Evolutionary conservation across 352 stramenopile species (phyloP).

Genomic region (Pythium insidiosum): DNA sequence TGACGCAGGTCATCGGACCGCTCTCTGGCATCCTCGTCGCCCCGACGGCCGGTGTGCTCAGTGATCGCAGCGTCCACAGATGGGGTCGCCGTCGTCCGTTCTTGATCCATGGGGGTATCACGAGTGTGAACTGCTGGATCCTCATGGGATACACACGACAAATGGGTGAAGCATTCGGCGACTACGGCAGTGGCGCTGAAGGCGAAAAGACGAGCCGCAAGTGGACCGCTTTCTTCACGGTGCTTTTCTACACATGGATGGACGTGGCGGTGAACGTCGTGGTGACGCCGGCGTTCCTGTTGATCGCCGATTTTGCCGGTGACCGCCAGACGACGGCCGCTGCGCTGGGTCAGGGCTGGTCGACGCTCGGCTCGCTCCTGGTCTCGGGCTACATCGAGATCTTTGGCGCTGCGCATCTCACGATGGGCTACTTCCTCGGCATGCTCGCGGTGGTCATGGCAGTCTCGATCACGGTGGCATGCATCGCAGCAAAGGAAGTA

Average conservation of each 20-base stretch:
- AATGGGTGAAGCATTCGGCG: slow-evolving; percentile 36
- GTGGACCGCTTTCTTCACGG: slow-evolving; percentile 37
- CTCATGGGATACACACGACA: slow-evolving; percentile 47
- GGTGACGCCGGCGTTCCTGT: slow-evolving; percentile 28
- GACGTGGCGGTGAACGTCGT: slow-evolving; percentile 52
- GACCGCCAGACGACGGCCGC: slow-evolving; percentile 38
- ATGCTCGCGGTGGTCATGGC: slow-evolving; percentile 41
- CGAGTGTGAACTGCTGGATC: slow-evolving; percentile 33
- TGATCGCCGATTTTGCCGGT: slow-evolving; percentile 51
- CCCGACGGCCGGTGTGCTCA: slow-evolving; percentile 41
- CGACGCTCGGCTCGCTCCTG: slow-evolving; percentile 33
- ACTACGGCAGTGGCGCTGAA: slow-evolving; percentile 19
- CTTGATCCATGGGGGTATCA: slow-evolving; percentile 23
- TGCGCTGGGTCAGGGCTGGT: slow-evolving; percentile 34
- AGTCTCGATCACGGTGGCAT: slow-evolving; percentile 19
- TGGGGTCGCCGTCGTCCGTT: slow-evolving; percentile 32
- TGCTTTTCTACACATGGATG: slow-evolving; percentile 65
- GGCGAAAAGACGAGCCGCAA: slow-evolving; percentile 25
- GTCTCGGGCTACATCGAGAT: slow-evolving; percentile 39
- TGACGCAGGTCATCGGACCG: slow-evolving; percentile 44
- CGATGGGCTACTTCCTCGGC: slow-evolving; percentile 36
- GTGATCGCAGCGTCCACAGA: slow-evolving; percentile 26
- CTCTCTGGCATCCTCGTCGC: slow-evolving; percentile 38
- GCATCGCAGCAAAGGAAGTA: slow-evolving; percentile 21
- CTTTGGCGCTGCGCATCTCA: slow-evolving; percentile 37